Evolutionary conservation across 2,329 filamentous ascomycete species (phyloP), one percentile per base, ranked within the genome.

Genomic region (Pestalotiopsis sp.): DNA sequence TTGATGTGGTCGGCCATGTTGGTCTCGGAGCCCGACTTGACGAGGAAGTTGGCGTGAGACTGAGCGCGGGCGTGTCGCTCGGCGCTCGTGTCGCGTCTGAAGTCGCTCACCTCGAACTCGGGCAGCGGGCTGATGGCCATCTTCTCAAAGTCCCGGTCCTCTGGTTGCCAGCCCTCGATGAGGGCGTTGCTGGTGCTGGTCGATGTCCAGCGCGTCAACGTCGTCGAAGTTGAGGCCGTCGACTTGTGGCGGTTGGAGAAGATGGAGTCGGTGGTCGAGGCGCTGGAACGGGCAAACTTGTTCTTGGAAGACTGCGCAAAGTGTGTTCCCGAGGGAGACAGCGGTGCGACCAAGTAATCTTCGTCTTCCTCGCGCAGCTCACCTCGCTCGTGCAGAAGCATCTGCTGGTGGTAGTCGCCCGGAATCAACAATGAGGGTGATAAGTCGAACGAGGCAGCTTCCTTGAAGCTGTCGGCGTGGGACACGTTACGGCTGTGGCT

Each of bases 351-450:
- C 12, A 78, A 76, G 14, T 78, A 75, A 61, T 79, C 78, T 31
- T 80, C 77, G 25, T 76, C 74, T 13, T 77, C 73, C 23, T 80
- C 77, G 62, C 73, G 71, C n/a, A 75, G 70, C 38, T 77, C 74
- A 12, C 73, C 72, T 65, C 71, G 68, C 66, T 83, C 83, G 52
- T 80, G 79, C 13, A 78, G 74, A 56, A 85, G 76, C 81, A 89
- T 86, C 72, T 89, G 83, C 70, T 86, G 83, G 66, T 87, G 84
- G 72, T 86, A 89, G 65, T 91, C 89, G 61, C 81, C 78, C 13
- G 89, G 89, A 66, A 91, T 89, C 64, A 91, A 81, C n/a, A 91
- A 81, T 3, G 87, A 87, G 0, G 89, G 89, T 7, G 89, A 91
- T 41, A 91, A 78, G 57, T 82, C 84, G 74, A 90, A 90, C 14